These are phyloP conservation scores for Telopea speciosissima DNA, from an alignment of 177 flowering plant species.

Conservation along the genomic window DNA sequence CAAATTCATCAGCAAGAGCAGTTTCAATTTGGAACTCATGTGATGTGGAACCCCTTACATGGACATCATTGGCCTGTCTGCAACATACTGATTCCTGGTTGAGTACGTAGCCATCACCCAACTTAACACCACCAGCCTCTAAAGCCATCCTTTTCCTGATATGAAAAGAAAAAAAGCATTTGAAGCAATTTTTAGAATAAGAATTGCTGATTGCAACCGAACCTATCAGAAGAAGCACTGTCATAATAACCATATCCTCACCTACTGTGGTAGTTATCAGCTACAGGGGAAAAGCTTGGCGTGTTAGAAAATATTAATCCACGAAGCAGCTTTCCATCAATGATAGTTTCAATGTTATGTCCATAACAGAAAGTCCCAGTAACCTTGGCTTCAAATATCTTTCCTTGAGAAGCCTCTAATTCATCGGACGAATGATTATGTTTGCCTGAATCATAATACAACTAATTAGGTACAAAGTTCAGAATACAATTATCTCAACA, in stretches of 20 bases:
- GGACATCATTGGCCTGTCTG: conserved; percentile 19
- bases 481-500: background rate
- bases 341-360: conserved; percentile 71
- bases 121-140: conserved; percentile 20
- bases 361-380: conserved; percentile 56
- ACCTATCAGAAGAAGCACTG: background rate
- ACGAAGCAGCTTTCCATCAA: conserved; percentile 85
- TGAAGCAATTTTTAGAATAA: background rate
- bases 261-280: conserved; percentile 37
- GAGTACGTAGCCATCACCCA: conserved; percentile 23
- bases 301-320: conserved; percentile 73
- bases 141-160: conserved; percentile 37
- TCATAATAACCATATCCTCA: conserved; percentile 18
- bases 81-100: conserved; percentile 11
- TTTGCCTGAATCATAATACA: conserved; percentile 36
- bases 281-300: conserved; percentile 24
- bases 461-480: conserved; percentile 5
- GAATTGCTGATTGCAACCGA: background rate
- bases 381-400: conserved; percentile 78
- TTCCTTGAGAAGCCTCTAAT: conserved; percentile 37
- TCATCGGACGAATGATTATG: conserved; percentile 32
- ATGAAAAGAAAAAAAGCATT: background rate
- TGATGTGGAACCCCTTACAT: conserved; percentile 26
- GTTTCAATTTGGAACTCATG: conserved; percentile 29
- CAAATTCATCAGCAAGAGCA: conserved; percentile 21